Conservation (phyloP, 257 asterid species). For the Lithospermum erythrorhizon region DNA sequence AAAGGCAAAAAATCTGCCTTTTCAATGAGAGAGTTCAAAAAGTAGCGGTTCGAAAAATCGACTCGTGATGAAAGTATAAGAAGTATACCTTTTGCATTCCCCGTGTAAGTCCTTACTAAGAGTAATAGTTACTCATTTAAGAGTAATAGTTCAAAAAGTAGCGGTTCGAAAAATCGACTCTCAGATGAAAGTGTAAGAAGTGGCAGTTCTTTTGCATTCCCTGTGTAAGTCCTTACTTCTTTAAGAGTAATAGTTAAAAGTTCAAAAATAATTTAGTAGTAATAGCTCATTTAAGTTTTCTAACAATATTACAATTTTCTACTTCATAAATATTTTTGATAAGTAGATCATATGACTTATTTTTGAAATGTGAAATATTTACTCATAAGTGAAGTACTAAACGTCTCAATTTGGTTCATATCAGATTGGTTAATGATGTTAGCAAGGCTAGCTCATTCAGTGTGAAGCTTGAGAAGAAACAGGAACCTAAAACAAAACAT, state of each 20-base stretch:
- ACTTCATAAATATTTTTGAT: not conserved
- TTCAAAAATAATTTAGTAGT: not conserved
- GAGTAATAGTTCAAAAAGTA: constrained; percentile 24
- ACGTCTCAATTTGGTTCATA: not conserved
- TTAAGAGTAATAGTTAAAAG: not conserved
- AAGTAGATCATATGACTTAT: not conserved
- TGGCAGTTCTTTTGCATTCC: constrained; percentile 36
- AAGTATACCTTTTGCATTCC: constrained; percentile 31
- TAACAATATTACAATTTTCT: not conserved
- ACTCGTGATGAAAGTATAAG: too few relatives aligned
- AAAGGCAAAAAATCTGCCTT: too few relatives aligned
- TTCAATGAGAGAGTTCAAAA: constrained; percentile 18
- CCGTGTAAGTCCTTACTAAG: too few relatives aligned
- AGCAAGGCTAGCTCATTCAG: not conserved
- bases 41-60: constrained; percentile 28
- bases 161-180: constrained; percentile 11
- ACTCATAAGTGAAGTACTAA: not conserved
- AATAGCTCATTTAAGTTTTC: not conserved
- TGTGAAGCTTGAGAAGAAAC: too few relatives aligned
- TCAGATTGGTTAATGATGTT: constrained; percentile 15
- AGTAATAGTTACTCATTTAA: too few relatives aligned
- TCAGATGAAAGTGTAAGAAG: constrained; percentile 25
- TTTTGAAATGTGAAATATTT: not conserved
- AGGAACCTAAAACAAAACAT: too few relatives aligned
- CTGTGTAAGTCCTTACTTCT: constrained; percentile 23